Conservation (phyloP, 352 stramenopile genomes). For the Globisporangium echinulatum region DNA sequence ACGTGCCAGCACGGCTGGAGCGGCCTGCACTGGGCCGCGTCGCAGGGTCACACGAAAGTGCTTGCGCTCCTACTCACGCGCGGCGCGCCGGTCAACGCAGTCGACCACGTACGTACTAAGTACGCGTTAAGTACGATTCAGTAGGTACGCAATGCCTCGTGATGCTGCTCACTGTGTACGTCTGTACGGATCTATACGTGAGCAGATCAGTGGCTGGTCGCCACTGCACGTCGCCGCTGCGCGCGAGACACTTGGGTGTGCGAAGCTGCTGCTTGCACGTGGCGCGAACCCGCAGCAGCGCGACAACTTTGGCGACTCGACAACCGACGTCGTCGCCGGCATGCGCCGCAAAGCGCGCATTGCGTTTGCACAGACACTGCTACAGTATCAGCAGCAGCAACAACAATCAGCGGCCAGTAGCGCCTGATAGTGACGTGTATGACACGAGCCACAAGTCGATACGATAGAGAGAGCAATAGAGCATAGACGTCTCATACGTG, state of each 20-base stretch:
- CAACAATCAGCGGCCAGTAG: neutral
- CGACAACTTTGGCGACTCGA: conserved; percentile 53
- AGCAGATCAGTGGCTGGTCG: conserved; percentile 59
- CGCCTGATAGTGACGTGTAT: neutral
- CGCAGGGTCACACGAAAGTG: conserved; percentile 50
- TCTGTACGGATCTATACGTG: neutral
- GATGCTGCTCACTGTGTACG: neutral
- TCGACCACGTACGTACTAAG: conserved; percentile 40
- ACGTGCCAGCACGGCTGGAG: conserved; percentile 60
- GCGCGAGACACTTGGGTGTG: conserved; percentile 34
- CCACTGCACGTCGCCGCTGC: conserved; percentile 60
- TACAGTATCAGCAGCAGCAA: conserved; percentile 8
- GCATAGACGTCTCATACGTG: no score
- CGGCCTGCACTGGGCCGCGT: conserved; percentile 70
- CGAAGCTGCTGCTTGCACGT: conserved; percentile 37
- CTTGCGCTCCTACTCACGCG: conserved; percentile 38
- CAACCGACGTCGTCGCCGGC: conserved; percentile 27
- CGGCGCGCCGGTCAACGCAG: conserved; percentile 37
- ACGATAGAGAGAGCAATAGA: neutral
- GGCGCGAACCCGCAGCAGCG: conserved; percentile 29
- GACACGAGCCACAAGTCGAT: neutral
- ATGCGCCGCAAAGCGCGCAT: conserved; percentile 36
- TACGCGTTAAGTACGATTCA: conserved; percentile 5
- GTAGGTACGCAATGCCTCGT: neutral
- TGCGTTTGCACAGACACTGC: conserved; percentile 37